A percentile compares a stretch with the other conserved stretches of the same genome.
Evolutionary conservation across 495 filamentous ascomycete genomes (phyloP).

Genomic region (Aspergillus saccharolyticus): DNA sequence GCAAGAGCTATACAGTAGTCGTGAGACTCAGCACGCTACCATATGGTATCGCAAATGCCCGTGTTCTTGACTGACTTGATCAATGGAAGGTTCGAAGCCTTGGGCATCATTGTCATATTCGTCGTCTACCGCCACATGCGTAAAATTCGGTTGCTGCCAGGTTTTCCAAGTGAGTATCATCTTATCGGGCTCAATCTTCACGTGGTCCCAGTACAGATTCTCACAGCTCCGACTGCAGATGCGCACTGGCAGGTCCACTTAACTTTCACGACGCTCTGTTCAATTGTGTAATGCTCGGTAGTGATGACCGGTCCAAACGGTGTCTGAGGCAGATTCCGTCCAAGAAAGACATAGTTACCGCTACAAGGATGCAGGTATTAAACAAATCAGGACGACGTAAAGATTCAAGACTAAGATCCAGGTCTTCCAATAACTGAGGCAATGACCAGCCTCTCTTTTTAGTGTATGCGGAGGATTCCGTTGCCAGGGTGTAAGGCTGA

Average conservation of each 20-base stretch:
- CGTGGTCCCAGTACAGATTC: constrained; percentile 1
- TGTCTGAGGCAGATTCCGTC: background rate
- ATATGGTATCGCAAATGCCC: background rate
- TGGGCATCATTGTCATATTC: constrained; percentile 2
- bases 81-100: constrained; percentile 7
- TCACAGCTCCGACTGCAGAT: background rate
- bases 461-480: background rate
- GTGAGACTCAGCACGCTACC: background rate
- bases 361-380: background rate
- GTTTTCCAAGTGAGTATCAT: background rate
- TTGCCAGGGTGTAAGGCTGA: background rate
- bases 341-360: background rate
- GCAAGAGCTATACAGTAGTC: background rate
- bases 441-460: too few species aligned
- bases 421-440: background rate
- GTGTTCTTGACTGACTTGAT: constrained; percentile 5
- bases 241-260: background rate
- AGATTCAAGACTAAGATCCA: too few species aligned
- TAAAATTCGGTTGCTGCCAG: constrained; percentile 1
- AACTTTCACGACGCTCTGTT: background rate
- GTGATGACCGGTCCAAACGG: background rate
- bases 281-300: background rate
- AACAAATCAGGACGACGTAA: too few species aligned
- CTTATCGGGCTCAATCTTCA: background rate
- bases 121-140: background rate